These are phyloP conservation scores for Fraxinus latifolia DNA, from an alignment of 305 asterid species.

Conservation along the genomic window DNA sequence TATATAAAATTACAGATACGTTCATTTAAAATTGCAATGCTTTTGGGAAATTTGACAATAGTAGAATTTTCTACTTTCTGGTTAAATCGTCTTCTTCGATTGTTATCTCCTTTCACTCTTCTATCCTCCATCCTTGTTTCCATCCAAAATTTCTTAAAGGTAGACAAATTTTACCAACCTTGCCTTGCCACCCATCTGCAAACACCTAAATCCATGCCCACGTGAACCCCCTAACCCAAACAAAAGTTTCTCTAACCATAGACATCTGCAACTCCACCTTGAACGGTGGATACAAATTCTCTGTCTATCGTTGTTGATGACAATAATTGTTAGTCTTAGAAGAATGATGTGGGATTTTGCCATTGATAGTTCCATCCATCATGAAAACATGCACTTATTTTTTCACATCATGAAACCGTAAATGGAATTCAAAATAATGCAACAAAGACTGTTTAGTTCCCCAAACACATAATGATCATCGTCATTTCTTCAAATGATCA, in stretches of 20 bases:
- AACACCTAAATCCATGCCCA: neutral
- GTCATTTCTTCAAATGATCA: conserved; percentile 19
- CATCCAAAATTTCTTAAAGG: neutral
- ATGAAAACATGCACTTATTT: neutral
- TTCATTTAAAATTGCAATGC: neutral
- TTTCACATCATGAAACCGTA: neutral
- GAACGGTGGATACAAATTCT: neutral
- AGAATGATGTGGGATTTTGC: neutral
- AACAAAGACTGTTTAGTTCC: neutral
- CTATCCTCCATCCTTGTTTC: no score
- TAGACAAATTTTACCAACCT: neutral
- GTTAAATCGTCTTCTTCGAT: neutral
- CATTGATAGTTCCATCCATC: neutral
- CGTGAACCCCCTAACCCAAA: neutral
- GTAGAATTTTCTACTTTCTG: neutral
- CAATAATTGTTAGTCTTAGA: neutral
- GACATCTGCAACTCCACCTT: neutral
- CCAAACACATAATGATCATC: neutral
- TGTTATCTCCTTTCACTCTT: neutral
- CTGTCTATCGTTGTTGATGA: neutral
- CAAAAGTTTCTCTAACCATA: neutral
- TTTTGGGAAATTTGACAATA: neutral
- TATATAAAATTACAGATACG: neutral
- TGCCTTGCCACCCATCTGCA: neutral
- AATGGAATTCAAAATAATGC: neutral